Conservation (phyloP, 306 rosid genomes). For the Glycine soja region DNA sequence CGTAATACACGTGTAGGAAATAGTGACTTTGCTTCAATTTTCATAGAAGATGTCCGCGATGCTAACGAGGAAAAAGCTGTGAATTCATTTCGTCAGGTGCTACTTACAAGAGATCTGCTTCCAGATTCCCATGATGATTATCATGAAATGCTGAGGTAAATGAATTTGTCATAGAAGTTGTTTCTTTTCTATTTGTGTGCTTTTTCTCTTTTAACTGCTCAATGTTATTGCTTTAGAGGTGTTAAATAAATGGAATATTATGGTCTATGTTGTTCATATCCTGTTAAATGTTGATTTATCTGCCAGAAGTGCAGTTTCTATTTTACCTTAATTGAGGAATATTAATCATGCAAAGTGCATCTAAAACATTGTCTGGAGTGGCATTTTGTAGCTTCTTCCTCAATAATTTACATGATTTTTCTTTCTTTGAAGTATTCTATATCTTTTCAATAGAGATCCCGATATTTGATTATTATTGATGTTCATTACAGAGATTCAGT, state of each 20-base stretch:
- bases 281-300: too few species aligned
- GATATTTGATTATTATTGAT: background rate
- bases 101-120: conserved; percentile 72
- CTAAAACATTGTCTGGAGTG: conserved; percentile 19
- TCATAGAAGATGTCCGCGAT: conserved; percentile 90
- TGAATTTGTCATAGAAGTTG: conserved; percentile 13
- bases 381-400: conserved; percentile 35
- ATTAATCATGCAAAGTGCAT: conserved; percentile 3
- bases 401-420: conserved; percentile 30
- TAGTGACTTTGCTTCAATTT: conserved; percentile 68
- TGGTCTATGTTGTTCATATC: conserved; percentile 22
- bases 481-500: conserved; percentile 1
- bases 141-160: conserved; percentile 89
- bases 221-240: conserved; percentile 17
- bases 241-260: conserved; percentile 13
- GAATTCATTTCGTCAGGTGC: conserved; percentile 62
- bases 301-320: too few species aligned
- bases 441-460: background rate
- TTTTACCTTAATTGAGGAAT: conserved; percentile 18
- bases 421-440: conserved; percentile 24
- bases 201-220: conserved; percentile 36
- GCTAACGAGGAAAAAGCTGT: conserved; percentile 90
- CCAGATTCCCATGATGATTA: conserved; percentile 84
- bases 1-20: conserved; percentile 74
- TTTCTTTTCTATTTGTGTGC: conserved; percentile 16